Percentiles rank a stretch among this genome's conserved stretches.
phyloP scores from a whole-genome alignment of 176 grass and related monocot species.

The Avena insularis region DNA sequence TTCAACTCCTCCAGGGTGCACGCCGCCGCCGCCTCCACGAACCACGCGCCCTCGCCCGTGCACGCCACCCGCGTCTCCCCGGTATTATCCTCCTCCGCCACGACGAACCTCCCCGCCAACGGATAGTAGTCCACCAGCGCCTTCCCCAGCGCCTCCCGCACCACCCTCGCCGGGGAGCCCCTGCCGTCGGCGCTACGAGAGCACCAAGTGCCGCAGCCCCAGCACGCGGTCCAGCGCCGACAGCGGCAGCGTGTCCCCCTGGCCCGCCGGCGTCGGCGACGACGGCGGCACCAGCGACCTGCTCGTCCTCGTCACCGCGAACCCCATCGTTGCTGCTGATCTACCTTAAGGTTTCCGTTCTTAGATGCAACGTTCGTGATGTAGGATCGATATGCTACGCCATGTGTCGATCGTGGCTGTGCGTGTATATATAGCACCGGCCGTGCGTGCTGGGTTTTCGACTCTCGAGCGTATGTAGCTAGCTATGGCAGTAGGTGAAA shows the following conservation, averaged over 20 bases:
- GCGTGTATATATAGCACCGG: too few relatives aligned
- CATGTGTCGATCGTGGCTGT: too few relatives aligned
- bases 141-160: conserved; percentile 58
- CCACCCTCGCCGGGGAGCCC: conserved; percentile 22
- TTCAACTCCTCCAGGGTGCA: conserved; percentile 70
- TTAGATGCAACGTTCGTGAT: too few relatives aligned
- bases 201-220: conserved; percentile 77
- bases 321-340: conserved; percentile 11
- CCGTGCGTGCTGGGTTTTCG: too few relatives aligned
- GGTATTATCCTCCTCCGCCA: not conserved
- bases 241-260: conserved; percentile 58
- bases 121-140: conserved; percentile 75
- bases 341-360: not conserved
- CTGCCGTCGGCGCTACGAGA: too few relatives aligned
- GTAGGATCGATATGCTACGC: too few relatives aligned
- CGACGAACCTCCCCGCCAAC: conserved; percentile 69
- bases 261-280: conserved; percentile 47
- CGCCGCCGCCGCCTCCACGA: conserved; percentile 63
- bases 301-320: conserved; percentile 59
- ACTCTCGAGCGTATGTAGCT: too few relatives aligned
- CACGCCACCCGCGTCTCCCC: conserved; percentile 60
- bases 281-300: conserved; percentile 52
- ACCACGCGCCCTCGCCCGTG: conserved; percentile 79
- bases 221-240: conserved; percentile 80
- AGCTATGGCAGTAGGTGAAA: too few relatives aligned